Evolutionary conservation across 345 rosid species (phyloP).

Genomic region (Ceriops zippeliana): DNA sequence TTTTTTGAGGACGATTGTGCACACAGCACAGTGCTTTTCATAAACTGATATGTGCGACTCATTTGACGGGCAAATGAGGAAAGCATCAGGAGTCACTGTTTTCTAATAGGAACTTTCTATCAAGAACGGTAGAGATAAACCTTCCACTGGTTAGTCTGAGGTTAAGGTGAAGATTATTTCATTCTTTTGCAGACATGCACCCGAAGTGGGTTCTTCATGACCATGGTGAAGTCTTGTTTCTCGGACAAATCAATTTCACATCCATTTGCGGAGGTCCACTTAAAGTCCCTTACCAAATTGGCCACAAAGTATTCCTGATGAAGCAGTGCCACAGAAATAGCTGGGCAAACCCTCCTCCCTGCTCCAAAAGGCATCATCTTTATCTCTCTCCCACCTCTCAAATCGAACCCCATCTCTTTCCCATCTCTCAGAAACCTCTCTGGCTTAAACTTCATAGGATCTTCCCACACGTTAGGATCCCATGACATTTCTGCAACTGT

Average conservation of each 20-base stretch:
- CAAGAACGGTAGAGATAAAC: too few relatives aligned
- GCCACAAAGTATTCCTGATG: slow-evolving; percentile 22
- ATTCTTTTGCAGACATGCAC: neutral
- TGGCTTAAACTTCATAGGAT: slow-evolving; percentile 18
- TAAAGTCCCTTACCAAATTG: slow-evolving; percentile 12
- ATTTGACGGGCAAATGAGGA: too few relatives aligned
- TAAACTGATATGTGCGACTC: too few relatives aligned
- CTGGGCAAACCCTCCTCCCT: slow-evolving; percentile 22
- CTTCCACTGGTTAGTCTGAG: neutral
- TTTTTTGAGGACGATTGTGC: too few relatives aligned
- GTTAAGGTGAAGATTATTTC: neutral
- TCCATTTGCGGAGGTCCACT: slow-evolving; percentile 10
- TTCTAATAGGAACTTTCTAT: too few relatives aligned
- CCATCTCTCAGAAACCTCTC: slow-evolving; percentile 15
- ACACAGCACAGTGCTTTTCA: too few relatives aligned
- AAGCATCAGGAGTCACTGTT: too few relatives aligned
- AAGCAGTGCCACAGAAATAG: slow-evolving; percentile 13
- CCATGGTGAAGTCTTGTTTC: slow-evolving; percentile 17
- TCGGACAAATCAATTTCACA: slow-evolving; percentile 12
- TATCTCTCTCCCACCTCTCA: slow-evolving; percentile 17
- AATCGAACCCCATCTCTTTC: neutral
- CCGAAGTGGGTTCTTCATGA: slow-evolving; percentile 9
- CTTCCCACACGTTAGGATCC: slow-evolving; percentile 24
- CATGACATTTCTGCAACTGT: slow-evolving; percentile 20
- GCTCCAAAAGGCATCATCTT: slow-evolving; percentile 28